Evolutionary conservation across 345 rosid species (phyloP), one percentile per base, ranked within the genome.

Genomic region (Luvunga scandens): DNA sequence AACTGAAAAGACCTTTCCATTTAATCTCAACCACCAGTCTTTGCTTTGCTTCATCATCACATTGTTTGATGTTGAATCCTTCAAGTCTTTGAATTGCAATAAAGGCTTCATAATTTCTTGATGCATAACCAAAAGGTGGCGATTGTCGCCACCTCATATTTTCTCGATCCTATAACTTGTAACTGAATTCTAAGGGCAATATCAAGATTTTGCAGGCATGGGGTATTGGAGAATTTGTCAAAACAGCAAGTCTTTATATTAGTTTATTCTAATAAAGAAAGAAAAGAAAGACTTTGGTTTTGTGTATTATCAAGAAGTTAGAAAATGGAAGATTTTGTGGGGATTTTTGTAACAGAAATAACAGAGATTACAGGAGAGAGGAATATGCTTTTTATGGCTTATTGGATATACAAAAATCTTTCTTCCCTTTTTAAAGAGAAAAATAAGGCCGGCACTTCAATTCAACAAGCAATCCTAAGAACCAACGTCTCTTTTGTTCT

Each of bases 141-240:
- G n/a, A n/a, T n/a, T n/a, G n/a, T 38, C 9, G 39, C 89, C 91
- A 88, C 69, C 81, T 80, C 89, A 85, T 88, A 79, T 84, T 88
- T 68, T 79, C 84, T 62, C 10, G 48, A 42, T 45, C 67, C 57
- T 18, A 53, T 53, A 18, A 53, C 57, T 53, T 53, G 21, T 53
- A 48, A 38, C 2, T 2, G 34, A 39, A 74, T 28, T 75, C 28
- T 45, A 27, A 3, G 19, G 30, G 22, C 63, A 61, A 61, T n/a
- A 36, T 25, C 18, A 73, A 61, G 28, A 39, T 25, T 73, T 27
- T 61, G 33, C 31, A 63, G 70, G 39, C 9, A 71, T 28, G 70
- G 70, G 70, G 30, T 63, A 45, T 28, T 21, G 45, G 14, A 30
- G 61, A 62, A 30, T n/a, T 30, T 19, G 27, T 16, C n/a, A 19